A percentile compares a stretch with the other conserved stretches of the same genome.
phyloP scores from a whole-genome alignment of 2,329 filamentous ascomycete genomes.

The Cladosporium colombiae region DNA sequence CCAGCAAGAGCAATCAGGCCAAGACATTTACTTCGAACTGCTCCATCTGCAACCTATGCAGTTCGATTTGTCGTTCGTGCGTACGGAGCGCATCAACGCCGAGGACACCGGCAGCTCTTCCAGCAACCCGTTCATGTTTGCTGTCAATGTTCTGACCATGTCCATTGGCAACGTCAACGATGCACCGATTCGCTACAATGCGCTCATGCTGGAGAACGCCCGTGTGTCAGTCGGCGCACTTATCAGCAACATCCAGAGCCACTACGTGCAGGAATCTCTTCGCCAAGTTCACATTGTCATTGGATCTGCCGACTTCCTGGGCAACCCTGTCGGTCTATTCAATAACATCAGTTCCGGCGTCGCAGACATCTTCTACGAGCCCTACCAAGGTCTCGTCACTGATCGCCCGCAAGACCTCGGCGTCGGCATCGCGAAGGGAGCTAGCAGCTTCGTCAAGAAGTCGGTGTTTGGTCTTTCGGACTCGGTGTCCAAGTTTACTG shows the following conservation, averaged over 20 bases:
- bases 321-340: conserved; percentile 96
- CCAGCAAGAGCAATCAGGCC: conserved; percentile 75
- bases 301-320: conserved; percentile 94
- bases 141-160: conserved; percentile 98
- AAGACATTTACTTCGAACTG: conserved; percentile 97
- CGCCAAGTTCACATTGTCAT: conserved; percentile 97
- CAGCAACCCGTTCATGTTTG: conserved; percentile 95
- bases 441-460: conserved; percentile 97
- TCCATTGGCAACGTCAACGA: conserved; percentile 99
- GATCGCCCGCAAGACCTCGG: conserved; percentile 95
- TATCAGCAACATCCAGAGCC: conserved; percentile 81
- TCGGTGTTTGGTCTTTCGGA: conserved; percentile 97
- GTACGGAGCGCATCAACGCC: conserved; percentile 92
- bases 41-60: conserved; percentile 98
- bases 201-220: conserved; percentile 91
- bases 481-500: conserved; percentile 96
- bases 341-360: conserved; percentile 98
- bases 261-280: conserved; percentile 95
- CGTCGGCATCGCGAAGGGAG: conserved; percentile 91
- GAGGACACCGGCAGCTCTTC: conserved; percentile 86
- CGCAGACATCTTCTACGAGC: conserved; percentile 98
- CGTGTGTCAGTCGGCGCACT: conserved; percentile 84
- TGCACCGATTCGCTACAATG: conserved; percentile 89
- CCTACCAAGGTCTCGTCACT: conserved; percentile 95
- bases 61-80: conserved; percentile 92